Conservation (phyloP, 768 basidiomycete species). For the Sistotremastrum niveocremeum region DNA sequence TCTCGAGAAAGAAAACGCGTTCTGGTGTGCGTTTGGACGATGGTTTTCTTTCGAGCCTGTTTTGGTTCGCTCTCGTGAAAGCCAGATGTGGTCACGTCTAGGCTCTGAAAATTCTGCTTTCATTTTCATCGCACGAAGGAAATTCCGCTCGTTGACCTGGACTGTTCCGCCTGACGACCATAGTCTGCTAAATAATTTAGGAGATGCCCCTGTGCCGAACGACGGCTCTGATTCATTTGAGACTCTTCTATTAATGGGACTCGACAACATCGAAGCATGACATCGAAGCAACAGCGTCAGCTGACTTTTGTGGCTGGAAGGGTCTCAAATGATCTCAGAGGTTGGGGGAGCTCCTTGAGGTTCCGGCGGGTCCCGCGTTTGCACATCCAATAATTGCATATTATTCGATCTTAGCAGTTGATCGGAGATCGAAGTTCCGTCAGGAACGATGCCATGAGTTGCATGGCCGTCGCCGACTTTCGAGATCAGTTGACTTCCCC, state of each 20-base stretch:
- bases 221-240: slow-evolving; percentile 66
- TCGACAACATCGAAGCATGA: slow-evolving; percentile 6
- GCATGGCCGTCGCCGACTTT: too few relatives aligned
- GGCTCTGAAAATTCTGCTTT: slow-evolving; percentile 26
- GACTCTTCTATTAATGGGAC: slow-evolving; percentile 35
- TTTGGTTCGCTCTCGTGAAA: slow-evolving; percentile 19
- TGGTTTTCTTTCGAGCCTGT: slow-evolving; percentile 61
- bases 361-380: too few relatives aligned
- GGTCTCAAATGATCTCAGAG: too few relatives aligned
- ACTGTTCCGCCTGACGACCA: slow-evolving; percentile 33
- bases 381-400: too few relatives aligned
- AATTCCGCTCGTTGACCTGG: slow-evolving; percentile 47
- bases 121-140: slow-evolving; percentile 48
- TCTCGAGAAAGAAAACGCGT: slow-evolving; percentile 53
- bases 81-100: slow-evolving; percentile 26
- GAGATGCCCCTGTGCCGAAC: slow-evolving; percentile 26
- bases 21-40: slow-evolving; percentile 70
- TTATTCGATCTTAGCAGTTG: too few relatives aligned
- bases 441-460: too few relatives aligned
- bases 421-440: too few relatives aligned
- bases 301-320: too few relatives aligned
- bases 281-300: too few relatives aligned
- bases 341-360: too few relatives aligned
- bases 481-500: too few relatives aligned
- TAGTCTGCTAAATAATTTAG: slow-evolving; percentile 45